Evolutionary conservation across 345 rosid species (phyloP), one percentile per base, ranked within the genome.

Genomic region (Kandelia obovata): DNA sequence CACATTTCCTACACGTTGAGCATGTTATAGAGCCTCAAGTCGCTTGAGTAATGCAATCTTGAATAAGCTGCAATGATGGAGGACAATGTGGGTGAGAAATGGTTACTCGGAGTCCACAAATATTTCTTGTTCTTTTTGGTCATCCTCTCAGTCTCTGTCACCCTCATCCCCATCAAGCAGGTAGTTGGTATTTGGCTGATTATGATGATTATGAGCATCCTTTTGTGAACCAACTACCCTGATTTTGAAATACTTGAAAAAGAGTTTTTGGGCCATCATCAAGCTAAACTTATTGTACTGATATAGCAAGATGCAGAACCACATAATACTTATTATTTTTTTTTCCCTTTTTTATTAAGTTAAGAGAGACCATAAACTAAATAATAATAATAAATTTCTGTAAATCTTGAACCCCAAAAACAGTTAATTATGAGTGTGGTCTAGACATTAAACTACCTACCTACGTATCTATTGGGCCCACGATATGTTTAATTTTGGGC

Each of bases 171-270:
- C 79, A 35, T 52, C 28, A 65, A 60, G 61, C 60, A 60, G 69
- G 75, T 67, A 13, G 80, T 57, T 78, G 74, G 73, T 21, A 39
- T 66, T 69, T 65, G 68, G 25, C 70, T 31, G n/a, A 27, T 62
- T 46, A 46, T 28, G 5, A 28, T 58, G 23, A 68, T 32, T 49
- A 37, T 51, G 60, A 60, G 56, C 46, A 35, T 39, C 0, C 16
- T 9, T 43, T 61, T 28, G 26, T 53, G 60, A 32, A 15, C 74
- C 76, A 60, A 73, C 74, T 5, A 73, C 72, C 66, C 19, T 65
- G 66, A 39, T 51, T 56, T 53, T n/a, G 4, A 1, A 27, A 35
- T n/a, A 49, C 66, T 30, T 37, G 7, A 25, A 25, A 25, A 46
- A 46, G 35, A 39, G 15, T 39, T 39, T 39, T 15, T 10, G 47